Evolutionary conservation across 2,329 filamentous ascomycete species (phyloP).

Genomic region (Zymoseptoria crescenta): DNA sequence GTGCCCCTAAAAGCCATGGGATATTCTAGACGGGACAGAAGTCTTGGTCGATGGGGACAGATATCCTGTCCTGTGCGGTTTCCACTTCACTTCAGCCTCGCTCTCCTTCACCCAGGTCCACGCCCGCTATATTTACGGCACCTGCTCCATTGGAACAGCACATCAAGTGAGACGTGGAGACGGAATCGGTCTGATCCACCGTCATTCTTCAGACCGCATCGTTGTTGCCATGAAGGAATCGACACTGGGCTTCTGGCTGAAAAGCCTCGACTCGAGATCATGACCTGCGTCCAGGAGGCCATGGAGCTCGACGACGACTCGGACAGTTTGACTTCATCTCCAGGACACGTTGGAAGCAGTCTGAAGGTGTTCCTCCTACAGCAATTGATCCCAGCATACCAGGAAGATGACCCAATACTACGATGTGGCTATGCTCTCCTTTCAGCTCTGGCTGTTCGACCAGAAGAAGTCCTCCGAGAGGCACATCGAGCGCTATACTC

Average conservation of each 20-base stretch:
- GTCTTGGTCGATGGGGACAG: too few species aligned
- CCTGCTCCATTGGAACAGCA: not conserved
- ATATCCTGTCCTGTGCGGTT: too few species aligned
- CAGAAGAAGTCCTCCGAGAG: slow-evolving; percentile 49
- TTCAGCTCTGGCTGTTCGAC: slow-evolving; percentile 29
- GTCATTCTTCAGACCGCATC: not conserved
- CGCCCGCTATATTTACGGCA: not conserved
- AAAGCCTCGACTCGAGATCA: not conserved
- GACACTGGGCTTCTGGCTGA: not conserved
- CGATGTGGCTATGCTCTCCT: slow-evolving; percentile 37
- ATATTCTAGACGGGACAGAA: too few species aligned
- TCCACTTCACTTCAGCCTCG: not conserved
- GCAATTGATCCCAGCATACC: not conserved
- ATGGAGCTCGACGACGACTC: not conserved
- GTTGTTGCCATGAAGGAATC: not conserved
- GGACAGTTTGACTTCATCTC: too few species aligned
- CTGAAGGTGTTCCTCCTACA: too few species aligned
- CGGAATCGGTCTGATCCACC: not conserved
- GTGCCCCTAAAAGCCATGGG: too few species aligned
- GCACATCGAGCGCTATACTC: slow-evolving; percentile 62
- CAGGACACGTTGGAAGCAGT: too few species aligned
- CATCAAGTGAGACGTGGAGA: not conserved
- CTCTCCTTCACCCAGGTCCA: not conserved
- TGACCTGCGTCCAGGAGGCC: not conserved
- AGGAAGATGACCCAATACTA: slow-evolving; percentile 27